Percentiles rank a stretch among this genome's conserved stretches.
Evolutionary conservation across 2,329 filamentous ascomycete species (phyloP).

Genomic region (Coniochaeta pulveracea): DNA sequence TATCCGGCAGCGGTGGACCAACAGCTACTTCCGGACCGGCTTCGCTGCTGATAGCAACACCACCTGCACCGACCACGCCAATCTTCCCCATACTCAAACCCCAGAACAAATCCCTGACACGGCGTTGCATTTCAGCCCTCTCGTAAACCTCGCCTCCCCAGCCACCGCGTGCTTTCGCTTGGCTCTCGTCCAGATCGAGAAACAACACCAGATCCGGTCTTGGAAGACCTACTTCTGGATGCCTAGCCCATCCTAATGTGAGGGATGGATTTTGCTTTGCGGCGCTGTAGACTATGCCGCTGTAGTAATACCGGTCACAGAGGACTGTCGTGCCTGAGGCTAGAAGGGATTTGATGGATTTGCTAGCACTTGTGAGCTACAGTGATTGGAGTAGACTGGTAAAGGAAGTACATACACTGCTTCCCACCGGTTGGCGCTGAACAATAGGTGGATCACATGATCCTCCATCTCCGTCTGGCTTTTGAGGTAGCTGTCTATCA

Average conservation of each 20-base stretch:
- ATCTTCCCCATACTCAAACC: slow-evolving; percentile 36
- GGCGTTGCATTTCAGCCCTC: slow-evolving; percentile 67
- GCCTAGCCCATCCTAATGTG: slow-evolving; percentile 66
- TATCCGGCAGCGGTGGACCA: slow-evolving; percentile 8
- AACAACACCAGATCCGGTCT: slow-evolving; percentile 82
- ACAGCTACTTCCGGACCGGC: slow-evolving; percentile 10
- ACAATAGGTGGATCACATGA: slow-evolving; percentile 81
- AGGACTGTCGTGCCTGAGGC: slow-evolving; percentile 62
- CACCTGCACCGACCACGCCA: slow-evolving; percentile 13
- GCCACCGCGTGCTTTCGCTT: slow-evolving; percentile 66
- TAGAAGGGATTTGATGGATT: slow-evolving; percentile 42
- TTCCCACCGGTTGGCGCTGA: slow-evolving; percentile 89
- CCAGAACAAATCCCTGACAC: slow-evolving; percentile 66
- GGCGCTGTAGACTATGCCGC: slow-evolving; percentile 83
- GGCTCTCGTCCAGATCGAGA: slow-evolving; percentile 65
- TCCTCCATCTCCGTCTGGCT: slow-evolving; percentile 66
- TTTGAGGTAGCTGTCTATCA: slow-evolving; percentile 77
- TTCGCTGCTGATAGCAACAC: slow-evolving; percentile 7
- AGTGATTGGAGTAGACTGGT: not conserved
- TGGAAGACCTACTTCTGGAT: slow-evolving; percentile 77
- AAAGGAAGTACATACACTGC: slow-evolving; percentile 31
- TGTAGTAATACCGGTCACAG: slow-evolving; percentile 91
- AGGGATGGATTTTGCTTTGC: slow-evolving; percentile 69
- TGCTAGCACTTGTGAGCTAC: no score
- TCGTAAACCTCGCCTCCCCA: slow-evolving; percentile 89